Conservation (phyloP, 1,284 basidiomycete genomes). For the Apiotrichum gracile region DNA sequence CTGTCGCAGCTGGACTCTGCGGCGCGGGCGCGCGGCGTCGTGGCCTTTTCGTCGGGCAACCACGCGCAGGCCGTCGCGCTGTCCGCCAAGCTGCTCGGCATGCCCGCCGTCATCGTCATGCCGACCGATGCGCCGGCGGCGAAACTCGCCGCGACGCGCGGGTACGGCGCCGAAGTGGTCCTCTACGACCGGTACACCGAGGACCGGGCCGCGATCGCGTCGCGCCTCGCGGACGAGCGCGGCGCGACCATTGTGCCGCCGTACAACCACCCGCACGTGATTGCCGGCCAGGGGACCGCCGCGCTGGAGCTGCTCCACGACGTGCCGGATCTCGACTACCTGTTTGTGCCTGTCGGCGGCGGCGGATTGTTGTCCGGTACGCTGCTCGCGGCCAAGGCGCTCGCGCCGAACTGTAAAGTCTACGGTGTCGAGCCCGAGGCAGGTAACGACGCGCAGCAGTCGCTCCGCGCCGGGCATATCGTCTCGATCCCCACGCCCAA, state of each 20-base stretch:
- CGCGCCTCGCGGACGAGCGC: slow-evolving; percentile 68
- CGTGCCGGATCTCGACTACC: slow-evolving; percentile 69
- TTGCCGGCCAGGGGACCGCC: slow-evolving; percentile 93
- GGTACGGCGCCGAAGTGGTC: slow-evolving; percentile 89
- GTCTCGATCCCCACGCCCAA: slow-evolving; percentile 84
- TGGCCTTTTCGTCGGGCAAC: slow-evolving; percentile 96
- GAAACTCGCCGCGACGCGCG: slow-evolving; percentile 88
- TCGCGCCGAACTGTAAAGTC: slow-evolving; percentile 83
- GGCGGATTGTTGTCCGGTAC: slow-evolving; percentile 87
- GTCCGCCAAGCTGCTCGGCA: slow-evolving; percentile 74
- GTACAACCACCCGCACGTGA: slow-evolving; percentile 93
- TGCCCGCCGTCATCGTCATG: slow-evolving; percentile 99
- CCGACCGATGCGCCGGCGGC: slow-evolving; percentile 88
- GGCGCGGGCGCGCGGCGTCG: slow-evolving; percentile 91
- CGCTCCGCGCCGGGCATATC: slow-evolving; percentile 67
- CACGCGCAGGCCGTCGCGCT: slow-evolving; percentile 98
- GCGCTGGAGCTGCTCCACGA: slow-evolving; percentile 92
- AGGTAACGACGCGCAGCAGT: slow-evolving; percentile 83
- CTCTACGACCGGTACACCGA: slow-evolving; percentile 90
- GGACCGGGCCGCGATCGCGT: slow-evolving; percentile 89
- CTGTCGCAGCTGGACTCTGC: slow-evolving; percentile 84
- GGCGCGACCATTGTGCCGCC: slow-evolving; percentile 84
- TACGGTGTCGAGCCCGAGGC: slow-evolving; percentile 90
- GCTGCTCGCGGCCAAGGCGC: slow-evolving; percentile 83
- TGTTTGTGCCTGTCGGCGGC: slow-evolving; percentile 90